A percentile compares a stretch with the other conserved stretches of the same genome.
Evolutionary conservation across 1,284 basidiomycete species (phyloP).

Genomic region (Anthracocystis panici-leucophaei): DNA sequence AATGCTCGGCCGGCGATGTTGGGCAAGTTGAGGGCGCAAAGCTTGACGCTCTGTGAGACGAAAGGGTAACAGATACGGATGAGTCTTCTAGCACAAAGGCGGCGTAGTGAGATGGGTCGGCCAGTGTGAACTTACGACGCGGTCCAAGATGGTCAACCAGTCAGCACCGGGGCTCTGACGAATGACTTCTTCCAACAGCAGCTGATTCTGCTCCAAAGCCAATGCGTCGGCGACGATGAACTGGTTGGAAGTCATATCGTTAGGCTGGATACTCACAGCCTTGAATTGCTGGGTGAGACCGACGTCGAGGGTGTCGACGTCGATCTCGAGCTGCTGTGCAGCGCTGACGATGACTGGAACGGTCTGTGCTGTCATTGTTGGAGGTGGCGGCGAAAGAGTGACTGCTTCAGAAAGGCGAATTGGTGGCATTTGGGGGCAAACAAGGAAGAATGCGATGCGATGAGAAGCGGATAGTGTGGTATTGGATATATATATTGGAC

Average conservation of each 20-base stretch:
- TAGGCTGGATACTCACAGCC: slow-evolving; percentile 36
- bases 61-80: no score
- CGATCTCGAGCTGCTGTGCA: slow-evolving; percentile 41
- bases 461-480: neutral
- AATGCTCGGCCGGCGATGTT: slow-evolving; percentile 35
- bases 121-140: neutral
- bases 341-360: slow-evolving; percentile 38
- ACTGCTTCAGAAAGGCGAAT: neutral
- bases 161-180: slow-evolving; percentile 23
- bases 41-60: slow-evolving; percentile 12
- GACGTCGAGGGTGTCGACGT: slow-evolving; percentile 33
- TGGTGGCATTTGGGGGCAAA: neutral
- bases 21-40: slow-evolving; percentile 31
- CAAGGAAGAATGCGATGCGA: neutral
- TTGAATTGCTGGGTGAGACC: slow-evolving; percentile 39
- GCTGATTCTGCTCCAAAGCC: slow-evolving; percentile 12
- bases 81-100: no score
- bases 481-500: slow-evolving; percentile 2
- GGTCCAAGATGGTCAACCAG: slow-evolving; percentile 35
- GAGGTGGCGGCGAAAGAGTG: neutral
- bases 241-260: slow-evolving; percentile 50
- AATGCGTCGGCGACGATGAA: slow-evolving; percentile 45
- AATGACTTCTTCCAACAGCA: slow-evolving; percentile 27
- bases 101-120: no score
- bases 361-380: slow-evolving; percentile 30